Percentiles rank a stretch among this genome's conserved stretches.
Conservation (phyloP, 2,329 filamentous ascomycete species). For the Fusarium sp. region DNA sequence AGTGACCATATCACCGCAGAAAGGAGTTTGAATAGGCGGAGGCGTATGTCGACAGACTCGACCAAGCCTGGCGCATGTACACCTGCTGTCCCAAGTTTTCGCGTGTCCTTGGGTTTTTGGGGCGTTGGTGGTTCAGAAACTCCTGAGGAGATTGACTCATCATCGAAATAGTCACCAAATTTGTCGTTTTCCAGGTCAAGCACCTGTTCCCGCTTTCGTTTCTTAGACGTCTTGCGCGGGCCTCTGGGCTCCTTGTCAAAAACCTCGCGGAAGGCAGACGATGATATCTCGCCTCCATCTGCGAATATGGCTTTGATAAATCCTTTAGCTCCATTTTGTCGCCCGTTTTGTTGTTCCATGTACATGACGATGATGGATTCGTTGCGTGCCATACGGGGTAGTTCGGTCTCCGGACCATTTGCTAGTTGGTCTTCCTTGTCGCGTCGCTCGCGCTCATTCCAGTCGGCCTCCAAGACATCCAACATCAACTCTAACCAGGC, state of each 20-base stretch:
- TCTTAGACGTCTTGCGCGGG: conserved; percentile 55
- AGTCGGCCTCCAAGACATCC: conserved; percentile 79
- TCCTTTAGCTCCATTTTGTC: conserved; percentile 60
- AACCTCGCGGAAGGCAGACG: conserved; percentile 70
- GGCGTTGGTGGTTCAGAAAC: conserved; percentile 60
- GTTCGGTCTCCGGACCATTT: conserved; percentile 35
- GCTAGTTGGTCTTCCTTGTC: conserved; percentile 53
- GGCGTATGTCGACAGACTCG: conserved; percentile 70
- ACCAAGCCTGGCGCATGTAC: conserved; percentile 47
- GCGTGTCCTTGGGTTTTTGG: conserved; percentile 49
- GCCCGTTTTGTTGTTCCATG: conserved; percentile 58
- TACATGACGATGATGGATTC: conserved; percentile 72
- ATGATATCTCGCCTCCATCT: conserved; percentile 66
- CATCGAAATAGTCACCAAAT: conserved; percentile 70
- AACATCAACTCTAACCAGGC: conserved; percentile 84
- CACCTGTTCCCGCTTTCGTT: conserved; percentile 59
- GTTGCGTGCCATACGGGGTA: conserved; percentile 51
- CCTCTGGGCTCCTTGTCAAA: conserved; percentile 71
- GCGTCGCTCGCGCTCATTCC: conserved; percentile 65
- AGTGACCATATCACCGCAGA: conserved; percentile 61
- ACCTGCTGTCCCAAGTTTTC: conserved; percentile 37
- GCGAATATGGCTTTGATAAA: conserved; percentile 76
- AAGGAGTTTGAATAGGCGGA: conserved; percentile 70
- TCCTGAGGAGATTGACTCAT: conserved; percentile 63
- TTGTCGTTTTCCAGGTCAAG: conserved; percentile 70